phyloP scores from a whole-genome alignment of 768 basidiomycete species.

The Russula sp. region DNA sequence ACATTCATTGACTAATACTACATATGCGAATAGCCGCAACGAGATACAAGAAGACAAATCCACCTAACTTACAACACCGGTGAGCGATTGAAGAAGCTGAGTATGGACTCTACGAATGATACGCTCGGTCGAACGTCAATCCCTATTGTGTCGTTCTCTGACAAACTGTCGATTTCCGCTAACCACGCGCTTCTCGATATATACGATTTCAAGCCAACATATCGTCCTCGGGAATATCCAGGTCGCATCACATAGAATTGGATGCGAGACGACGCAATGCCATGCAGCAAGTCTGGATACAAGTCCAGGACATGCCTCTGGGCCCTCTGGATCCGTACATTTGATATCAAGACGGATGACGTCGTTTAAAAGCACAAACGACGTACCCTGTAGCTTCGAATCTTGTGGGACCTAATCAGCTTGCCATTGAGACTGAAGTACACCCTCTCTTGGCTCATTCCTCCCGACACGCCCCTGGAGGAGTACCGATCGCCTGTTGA shows the following conservation, averaged over 20 bases:
- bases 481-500: neutral
- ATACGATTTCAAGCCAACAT: conserved; percentile 5
- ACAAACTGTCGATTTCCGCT: neutral
- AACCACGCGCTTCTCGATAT: conserved; percentile 9
- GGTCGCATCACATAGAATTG: conserved; percentile 15
- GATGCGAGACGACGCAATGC: conserved; percentile 15
- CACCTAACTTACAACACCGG: neutral
- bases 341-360: neutral
- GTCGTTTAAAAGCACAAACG: neutral
- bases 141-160: conserved; percentile 4
- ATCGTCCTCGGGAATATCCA: neutral
- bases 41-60: neutral
- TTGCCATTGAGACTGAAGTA: conserved; percentile 13
- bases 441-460: neutral
- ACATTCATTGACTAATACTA: too few relatives aligned
- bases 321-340: neutral
- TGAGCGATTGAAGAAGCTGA: conserved; percentile 11
- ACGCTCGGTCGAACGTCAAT: conserved; percentile 10
- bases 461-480: neutral
- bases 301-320: conserved; percentile 10
- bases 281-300: conserved; percentile 5
- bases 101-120: conserved; percentile 6
- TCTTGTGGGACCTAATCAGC: conserved; percentile 6
- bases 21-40: neutral
- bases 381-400: conserved; percentile 9